Percentiles rank a stretch among this genome's conserved stretches.
These are phyloP conservation scores for Auricularia heimuer DNA, from an alignment of 768 basidiomycete species.

Conservation along the genomic window DNA sequence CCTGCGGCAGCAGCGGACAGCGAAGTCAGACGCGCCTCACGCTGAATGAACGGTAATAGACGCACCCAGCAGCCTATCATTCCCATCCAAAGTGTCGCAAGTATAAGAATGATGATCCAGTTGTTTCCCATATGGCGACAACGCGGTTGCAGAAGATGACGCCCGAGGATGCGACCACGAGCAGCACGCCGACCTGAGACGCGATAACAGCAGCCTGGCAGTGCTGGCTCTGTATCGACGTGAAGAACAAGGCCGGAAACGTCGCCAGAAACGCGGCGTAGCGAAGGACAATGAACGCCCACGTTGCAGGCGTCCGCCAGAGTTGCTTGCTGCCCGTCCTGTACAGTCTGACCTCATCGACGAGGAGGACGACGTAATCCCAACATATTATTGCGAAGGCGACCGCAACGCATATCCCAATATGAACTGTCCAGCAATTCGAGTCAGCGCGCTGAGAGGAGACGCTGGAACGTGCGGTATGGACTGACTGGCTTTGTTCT, in stretches of 20 bases:
- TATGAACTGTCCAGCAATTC: neutral
- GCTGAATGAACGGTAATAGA: neutral
- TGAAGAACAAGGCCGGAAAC: constrained; percentile 20
- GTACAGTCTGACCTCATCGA: neutral
- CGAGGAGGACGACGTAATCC: constrained; percentile 20
- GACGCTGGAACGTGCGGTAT: neutral
- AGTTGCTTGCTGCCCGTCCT: constrained; percentile 6
- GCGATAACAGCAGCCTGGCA: constrained; percentile 23
- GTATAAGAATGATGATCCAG: constrained; percentile 16
- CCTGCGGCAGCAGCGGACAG: constrained; percentile 10
- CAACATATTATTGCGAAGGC: constrained; percentile 24
- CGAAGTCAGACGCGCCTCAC: neutral
- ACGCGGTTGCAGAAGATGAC: constrained; percentile 26
- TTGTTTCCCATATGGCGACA: constrained; percentile 24
- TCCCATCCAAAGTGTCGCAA: constrained; percentile 16
- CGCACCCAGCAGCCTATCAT: constrained; percentile 26
- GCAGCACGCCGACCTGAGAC: constrained; percentile 21
- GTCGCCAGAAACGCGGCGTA: constrained; percentile 25
- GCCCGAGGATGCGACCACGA: constrained; percentile 24
- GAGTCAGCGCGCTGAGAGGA: neutral
- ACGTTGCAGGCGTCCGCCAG: neutral
- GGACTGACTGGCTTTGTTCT: neutral
- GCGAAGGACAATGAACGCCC: constrained; percentile 23
- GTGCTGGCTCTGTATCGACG: constrained; percentile 19
- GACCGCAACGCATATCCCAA: constrained; percentile 18